phyloP scores from a whole-genome alignment of 2,329 filamentous ascomycete species.

The Aspergillus flavus region DNA sequence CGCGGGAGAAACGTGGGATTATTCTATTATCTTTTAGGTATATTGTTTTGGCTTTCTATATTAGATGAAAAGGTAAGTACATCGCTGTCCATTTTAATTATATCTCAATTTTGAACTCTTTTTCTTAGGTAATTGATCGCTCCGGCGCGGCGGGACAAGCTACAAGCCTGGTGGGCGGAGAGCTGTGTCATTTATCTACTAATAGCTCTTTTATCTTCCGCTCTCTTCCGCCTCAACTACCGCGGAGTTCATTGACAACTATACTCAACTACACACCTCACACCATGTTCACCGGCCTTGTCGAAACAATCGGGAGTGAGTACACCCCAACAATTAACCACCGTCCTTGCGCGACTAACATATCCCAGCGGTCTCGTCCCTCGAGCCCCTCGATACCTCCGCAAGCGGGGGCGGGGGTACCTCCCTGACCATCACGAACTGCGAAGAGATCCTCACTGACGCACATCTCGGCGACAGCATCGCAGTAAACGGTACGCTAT shows the following conservation, averaged over 20 bases:
- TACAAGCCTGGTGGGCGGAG: not conserved
- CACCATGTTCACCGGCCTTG: constrained; percentile 92
- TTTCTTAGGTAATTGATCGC: not conserved
- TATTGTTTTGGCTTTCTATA: not conserved
- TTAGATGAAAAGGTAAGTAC: not conserved
- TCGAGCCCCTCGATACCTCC: constrained; percentile 78
- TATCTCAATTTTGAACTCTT: not conserved
- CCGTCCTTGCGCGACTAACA: constrained; percentile 3
- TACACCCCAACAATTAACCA: constrained; percentile 25
- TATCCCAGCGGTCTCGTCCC: constrained; percentile 72
- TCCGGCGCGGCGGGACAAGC: not conserved
- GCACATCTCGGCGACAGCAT: constrained; percentile 91
- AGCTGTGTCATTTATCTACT: not conserved
- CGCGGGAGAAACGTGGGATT: not conserved
- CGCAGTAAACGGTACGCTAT: constrained; percentile 73
- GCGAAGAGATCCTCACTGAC: constrained; percentile 77
- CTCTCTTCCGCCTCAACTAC: not conserved
- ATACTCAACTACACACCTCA: not conserved
- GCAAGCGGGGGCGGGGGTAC: constrained; percentile 74
- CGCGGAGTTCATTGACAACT: not conserved
- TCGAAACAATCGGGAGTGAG: constrained; percentile 90
- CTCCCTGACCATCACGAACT: constrained; percentile 80
- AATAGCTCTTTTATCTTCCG: not conserved
- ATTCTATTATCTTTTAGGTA: not conserved
- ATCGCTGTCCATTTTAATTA: not conserved